These are phyloP conservation scores for Fragilaria crotonensis DNA, from an alignment of 108 stramenopile species.

Conservation along the genomic window DNA sequence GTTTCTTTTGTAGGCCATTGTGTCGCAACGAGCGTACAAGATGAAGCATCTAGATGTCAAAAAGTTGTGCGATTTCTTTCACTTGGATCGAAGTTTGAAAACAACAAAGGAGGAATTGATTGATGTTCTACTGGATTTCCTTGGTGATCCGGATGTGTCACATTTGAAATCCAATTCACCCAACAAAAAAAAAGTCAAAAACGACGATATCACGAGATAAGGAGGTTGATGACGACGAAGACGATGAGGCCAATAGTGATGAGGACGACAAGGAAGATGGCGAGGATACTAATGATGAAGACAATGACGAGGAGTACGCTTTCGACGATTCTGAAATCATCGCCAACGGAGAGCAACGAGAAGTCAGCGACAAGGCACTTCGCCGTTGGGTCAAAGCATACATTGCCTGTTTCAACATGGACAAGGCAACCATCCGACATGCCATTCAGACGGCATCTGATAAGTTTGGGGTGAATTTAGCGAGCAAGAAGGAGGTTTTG, in stretches of 20 bases:
- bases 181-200: conserved; percentile 2
- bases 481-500: conserved; percentile 19
- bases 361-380: conserved; percentile 23
- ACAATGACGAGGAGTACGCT: neutral
- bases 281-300: conserved; percentile 3
- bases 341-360: conserved; percentile 15
- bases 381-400: conserved; percentile 35
- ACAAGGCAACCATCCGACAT: conserved; percentile 37
- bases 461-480: conserved; percentile 35
- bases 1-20: conserved; percentile 14
- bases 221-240: neutral
- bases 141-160: conserved; percentile 21
- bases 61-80: conserved; percentile 32
- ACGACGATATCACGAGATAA: conserved; percentile 8
- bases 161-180: conserved; percentile 3
- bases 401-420: conserved; percentile 32
- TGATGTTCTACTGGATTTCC: conserved; percentile 37
- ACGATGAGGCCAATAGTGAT: conserved; percentile 4
- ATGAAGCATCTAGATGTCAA: conserved; percentile 23
- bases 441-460: conserved; percentile 30
- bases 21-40: conserved; percentile 27
- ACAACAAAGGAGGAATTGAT: conserved; percentile 35
- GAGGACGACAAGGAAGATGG: conserved; percentile 12
- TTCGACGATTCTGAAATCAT: neutral
- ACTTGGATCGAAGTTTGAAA: conserved; percentile 13